A percentile compares a stretch with the other conserved stretches of the same genome.
phyloP scores from a whole-genome alignment of 805 yeast species.

The Wickerhamomyces ciferrii region DNA sequence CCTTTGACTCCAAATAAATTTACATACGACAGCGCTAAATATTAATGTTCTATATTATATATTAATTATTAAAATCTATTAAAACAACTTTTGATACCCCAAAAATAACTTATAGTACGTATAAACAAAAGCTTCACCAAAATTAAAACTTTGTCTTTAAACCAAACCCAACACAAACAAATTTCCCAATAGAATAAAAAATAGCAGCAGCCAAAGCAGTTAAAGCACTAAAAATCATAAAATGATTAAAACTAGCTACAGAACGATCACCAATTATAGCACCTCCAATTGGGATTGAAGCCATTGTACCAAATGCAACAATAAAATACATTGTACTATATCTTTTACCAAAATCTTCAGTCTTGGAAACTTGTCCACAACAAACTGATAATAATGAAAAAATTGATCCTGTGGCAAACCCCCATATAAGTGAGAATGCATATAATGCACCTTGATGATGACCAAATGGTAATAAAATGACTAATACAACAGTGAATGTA shows the following conservation, averaged over 20 bases:
- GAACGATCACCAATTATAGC: slow-evolving; percentile 38
- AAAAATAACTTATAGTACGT: no score
- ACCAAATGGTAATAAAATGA: slow-evolving; percentile 35
- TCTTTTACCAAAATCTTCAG: slow-evolving; percentile 46
- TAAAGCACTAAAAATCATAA: background rate
- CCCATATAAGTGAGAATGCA: slow-evolving; percentile 43
- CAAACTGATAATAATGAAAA: slow-evolving; percentile 53
- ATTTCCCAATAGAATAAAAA: background rate
- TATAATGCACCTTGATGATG: slow-evolving; percentile 27
- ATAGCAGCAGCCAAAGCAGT: background rate
- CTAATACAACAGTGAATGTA: slow-evolving; percentile 26
- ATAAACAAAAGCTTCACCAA: no score
- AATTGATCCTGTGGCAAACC: slow-evolving; percentile 49
- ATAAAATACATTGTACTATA: slow-evolving; percentile 55
- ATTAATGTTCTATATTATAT: no score
- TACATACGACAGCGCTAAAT: no score
- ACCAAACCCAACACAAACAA: background rate
- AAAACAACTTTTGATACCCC: no score
- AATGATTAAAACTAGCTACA: background rate
- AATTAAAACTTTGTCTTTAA: background rate
- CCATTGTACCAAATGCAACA: slow-evolving; percentile 49
- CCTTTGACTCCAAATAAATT: no score
- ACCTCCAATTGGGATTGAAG: slow-evolving; percentile 46
- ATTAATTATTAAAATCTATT: no score
- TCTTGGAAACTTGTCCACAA: slow-evolving; percentile 51